A percentile compares a stretch with the other conserved stretches of the same genome.
Evolutionary conservation across 306 rosid species (phyloP).

Genomic region (Albizia julibrissin): DNA sequence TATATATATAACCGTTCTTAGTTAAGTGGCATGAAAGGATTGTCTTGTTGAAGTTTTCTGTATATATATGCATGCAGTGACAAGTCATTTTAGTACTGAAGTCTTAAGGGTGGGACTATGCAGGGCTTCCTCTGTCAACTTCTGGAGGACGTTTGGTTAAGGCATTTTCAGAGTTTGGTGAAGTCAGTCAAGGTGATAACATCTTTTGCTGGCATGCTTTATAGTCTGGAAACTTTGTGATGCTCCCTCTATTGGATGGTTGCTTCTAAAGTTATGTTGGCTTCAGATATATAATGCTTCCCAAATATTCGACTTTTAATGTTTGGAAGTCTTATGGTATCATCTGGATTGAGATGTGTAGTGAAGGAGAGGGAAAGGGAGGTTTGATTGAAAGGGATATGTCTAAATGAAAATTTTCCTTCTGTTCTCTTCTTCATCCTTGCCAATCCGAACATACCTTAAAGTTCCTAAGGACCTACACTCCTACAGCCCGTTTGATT

Average conservation of each 20-base stretch:
- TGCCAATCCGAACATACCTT: background rate
- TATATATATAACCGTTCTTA: background rate
- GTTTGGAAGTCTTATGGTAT: background rate
- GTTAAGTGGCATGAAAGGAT: background rate
- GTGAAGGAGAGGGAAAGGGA: background rate
- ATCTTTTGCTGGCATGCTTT: background rate
- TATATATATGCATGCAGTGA: constrained; percentile 28
- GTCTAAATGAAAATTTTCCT: background rate
- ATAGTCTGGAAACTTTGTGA: background rate
- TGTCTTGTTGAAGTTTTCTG: constrained; percentile 1
- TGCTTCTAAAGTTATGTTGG: background rate
- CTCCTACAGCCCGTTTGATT: too few species aligned
- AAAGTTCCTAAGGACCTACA: background rate
- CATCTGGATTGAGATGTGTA: background rate
- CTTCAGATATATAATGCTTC: background rate
- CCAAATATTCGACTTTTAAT: background rate
- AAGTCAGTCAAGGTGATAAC: constrained; percentile 42
- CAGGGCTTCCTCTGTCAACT: constrained; percentile 55
- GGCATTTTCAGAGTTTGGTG: constrained; percentile 52
- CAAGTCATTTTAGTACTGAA: constrained; percentile 30
- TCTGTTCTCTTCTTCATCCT: background rate
- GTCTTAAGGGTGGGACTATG: constrained; percentile 33
- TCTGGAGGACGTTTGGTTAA: constrained; percentile 43
- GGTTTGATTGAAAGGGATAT: background rate
- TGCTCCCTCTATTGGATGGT: background rate